Conservation (phyloP, 2,329 filamentous ascomycete genomes). For the Penicillium sp. region DNA sequence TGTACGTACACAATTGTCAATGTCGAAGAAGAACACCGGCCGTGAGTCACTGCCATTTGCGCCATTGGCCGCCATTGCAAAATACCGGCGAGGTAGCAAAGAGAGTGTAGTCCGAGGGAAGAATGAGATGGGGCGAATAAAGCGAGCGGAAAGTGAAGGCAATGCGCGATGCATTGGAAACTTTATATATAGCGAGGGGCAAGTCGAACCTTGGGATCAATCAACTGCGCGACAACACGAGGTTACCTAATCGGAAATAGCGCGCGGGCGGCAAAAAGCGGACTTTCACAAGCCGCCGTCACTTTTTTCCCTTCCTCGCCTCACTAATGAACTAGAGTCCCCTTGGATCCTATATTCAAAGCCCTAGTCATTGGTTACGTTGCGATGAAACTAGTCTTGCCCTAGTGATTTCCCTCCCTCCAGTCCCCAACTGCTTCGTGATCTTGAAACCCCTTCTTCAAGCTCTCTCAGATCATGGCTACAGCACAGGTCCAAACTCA, state of each 20-base stretch:
- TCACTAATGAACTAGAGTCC: conserved; percentile 1
- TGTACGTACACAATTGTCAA: conserved; percentile 79
- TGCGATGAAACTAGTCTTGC: conserved; percentile 3
- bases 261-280: conserved; percentile 9
- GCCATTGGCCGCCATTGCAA: conserved; percentile 23
- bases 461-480: conserved; percentile 27
- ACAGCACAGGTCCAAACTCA: conserved; percentile 29
- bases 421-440: conserved; percentile 3
- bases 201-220: background rate
- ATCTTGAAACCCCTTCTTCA: conserved; percentile 10
- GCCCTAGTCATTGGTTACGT: background rate
- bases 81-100: conserved; percentile 2
- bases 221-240: background rate
- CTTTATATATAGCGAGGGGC: background rate
- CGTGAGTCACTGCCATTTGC: conserved; percentile 35
- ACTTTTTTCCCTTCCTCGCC: conserved; percentile 9
- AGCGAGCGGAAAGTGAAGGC: conserved; percentile 2
- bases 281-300: conserved; percentile 8
- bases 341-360: background rate
- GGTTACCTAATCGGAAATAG: conserved; percentile 19
- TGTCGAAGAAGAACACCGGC: conserved; percentile 74
- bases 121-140: conserved; percentile 2
- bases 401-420: background rate
- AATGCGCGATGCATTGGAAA: conserved; percentile 19
- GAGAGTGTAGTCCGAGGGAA: conserved; percentile 1